Conservation (phyloP, 768 basidiomycete genomes). For the Dendrothele bispora region DNA sequence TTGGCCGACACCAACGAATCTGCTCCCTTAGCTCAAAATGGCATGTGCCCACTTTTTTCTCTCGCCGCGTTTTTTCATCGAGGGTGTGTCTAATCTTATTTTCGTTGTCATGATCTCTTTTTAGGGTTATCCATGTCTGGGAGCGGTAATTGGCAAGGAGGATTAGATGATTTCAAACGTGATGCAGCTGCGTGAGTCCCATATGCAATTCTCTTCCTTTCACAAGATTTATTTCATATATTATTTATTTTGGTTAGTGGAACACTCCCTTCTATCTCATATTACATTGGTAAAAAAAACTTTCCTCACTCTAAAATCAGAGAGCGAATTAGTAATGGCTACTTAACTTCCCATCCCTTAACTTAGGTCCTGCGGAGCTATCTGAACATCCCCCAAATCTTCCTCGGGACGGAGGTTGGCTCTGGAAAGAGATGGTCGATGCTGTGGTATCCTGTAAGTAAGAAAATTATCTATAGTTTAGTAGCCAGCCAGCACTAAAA, state of each 20-base stretch:
- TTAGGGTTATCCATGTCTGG: slow-evolving; percentile 4
- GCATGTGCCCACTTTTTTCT: background rate
- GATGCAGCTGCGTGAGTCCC: slow-evolving; percentile 3
- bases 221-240: background rate
- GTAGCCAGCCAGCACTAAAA: too few species aligned
- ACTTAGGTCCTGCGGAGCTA: slow-evolving; percentile 8
- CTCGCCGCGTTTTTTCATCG: too few species aligned
- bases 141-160: slow-evolving; percentile 9
- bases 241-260: background rate
- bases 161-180: slow-evolving; percentile 3
- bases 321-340: too few species aligned
- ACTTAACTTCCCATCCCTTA: too few species aligned
- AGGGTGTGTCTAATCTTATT: too few species aligned
- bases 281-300: slow-evolving; percentile 9
- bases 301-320: too few species aligned
- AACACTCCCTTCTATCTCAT: slow-evolving; percentile 6
- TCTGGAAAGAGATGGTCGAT: slow-evolving; percentile 4
- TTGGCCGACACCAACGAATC: slow-evolving; percentile 1
- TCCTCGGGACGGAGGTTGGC: slow-evolving; percentile 8
- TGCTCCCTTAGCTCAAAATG: slow-evolving; percentile 2
- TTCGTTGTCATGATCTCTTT: background rate
- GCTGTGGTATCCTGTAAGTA: slow-evolving; percentile 3
- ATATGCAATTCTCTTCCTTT: background rate
- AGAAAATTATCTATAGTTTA: too few species aligned
- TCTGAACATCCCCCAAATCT: slow-evolving; percentile 8